phyloP scores from a whole-genome alignment of 2,329 filamentous ascomycete species.

The Tolypocladium album region DNA sequence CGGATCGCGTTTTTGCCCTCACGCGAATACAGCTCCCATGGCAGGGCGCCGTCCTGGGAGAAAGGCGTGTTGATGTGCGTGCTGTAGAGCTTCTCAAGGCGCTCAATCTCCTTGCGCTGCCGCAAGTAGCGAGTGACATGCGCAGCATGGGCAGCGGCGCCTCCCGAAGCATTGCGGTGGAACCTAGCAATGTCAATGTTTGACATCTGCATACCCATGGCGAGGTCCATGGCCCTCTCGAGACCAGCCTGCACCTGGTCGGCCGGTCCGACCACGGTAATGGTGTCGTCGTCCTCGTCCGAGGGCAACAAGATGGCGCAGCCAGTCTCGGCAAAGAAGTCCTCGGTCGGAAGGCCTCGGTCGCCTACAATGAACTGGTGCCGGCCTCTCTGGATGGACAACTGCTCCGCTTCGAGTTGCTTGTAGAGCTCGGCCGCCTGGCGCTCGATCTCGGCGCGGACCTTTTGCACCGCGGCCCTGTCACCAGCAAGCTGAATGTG shows the following conservation, averaged over 20 bases:
- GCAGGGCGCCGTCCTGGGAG: conserved; percentile 56
- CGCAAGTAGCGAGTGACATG: conserved; percentile 82
- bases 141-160: conserved; percentile 68
- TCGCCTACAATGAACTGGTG: conserved; percentile 95
- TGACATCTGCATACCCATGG: conserved; percentile 75
- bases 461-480: conserved; percentile 68
- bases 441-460: conserved; percentile 70
- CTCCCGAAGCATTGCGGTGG: conserved; percentile 62
- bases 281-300: conserved; percentile 67
- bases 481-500: conserved; percentile 84
- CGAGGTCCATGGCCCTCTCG: conserved; percentile 79
- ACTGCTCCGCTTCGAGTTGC: conserved; percentile 66
- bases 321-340: conserved; percentile 84
- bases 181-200: conserved; percentile 74
- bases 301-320: conserved; percentile 77
- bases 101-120: conserved; percentile 69
- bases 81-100: conserved; percentile 69
- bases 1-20: conserved; percentile 75
- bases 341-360: conserved; percentile 64
- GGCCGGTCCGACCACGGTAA: conserved; percentile 75
- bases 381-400: conserved; percentile 72
- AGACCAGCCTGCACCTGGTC: conserved; percentile 64
- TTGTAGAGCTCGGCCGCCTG: conserved; percentile 65
- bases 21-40: conserved; percentile 81
- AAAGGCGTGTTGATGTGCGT: conserved; percentile 80